Base-by-base conservation (phyloP, 2,329 filamentous ascomycete genomes). In the Microthyrium microscopicum region DNA sequence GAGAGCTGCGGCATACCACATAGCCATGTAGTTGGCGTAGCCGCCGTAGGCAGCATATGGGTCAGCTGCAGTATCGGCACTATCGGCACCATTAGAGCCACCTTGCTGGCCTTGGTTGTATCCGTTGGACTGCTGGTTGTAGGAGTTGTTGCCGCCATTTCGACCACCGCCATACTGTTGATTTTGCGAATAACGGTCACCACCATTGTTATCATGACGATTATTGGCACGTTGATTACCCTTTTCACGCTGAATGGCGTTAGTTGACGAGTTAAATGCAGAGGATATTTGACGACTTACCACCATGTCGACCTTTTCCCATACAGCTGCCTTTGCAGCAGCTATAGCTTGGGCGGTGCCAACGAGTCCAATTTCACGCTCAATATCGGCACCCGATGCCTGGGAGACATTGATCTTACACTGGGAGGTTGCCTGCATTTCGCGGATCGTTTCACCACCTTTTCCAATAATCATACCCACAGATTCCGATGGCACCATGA, bases 401-500 rank as follows among this genome's bases (percentile, higher is more conserved):
- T 81, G 80, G 20, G 81, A 80, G 18, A 93, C 84, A 47, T 93
- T 93, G 62, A 93, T 92, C 61, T 92, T 92, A 67, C 85, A 93
- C 29, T 81, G 79, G 4, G 82, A 89, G 20, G 63, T 68, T 48
- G 74, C 77, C 54, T 93, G 84, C 77, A 93, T 91, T 44, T 92
- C 82, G 42, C 85, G 83, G 51, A 93, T 93, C 0, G 84, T 91
- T 58, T 93, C 84, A 42, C 84, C 84, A 65, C 64, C 80, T 62
- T 92, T 92, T 42, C 85, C 84, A 40, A 93, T 93, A 42, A 93
- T 92, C 84, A 93, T 93, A 39, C 84, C 84, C 35, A 93, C 84
- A 5, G 84, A 79, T 51, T 93, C 84, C 16, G 83, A 87, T 9
- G 84, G 84, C 7, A 93, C 83, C 44, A 73, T 75, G 41, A 93